Base-by-base conservation (phyloP, 1,284 basidiomycete species). In the Sanguinoderma infundibulare region DNA sequence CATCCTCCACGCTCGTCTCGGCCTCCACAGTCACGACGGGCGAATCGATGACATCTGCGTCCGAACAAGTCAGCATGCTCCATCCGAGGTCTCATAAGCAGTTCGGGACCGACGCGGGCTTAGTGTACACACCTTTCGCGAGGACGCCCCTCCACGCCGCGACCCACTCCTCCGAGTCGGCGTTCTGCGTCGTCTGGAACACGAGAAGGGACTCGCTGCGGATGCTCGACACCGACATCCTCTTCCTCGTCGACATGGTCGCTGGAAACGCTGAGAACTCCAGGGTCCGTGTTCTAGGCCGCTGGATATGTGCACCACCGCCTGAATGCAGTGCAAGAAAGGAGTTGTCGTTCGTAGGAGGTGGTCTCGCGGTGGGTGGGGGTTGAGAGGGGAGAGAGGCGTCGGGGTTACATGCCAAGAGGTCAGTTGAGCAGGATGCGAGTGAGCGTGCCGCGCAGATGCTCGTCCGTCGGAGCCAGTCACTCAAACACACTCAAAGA, bases 1-100 rank as follows among this genome's bases (percentile, higher is more conserved):
- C 91, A 46, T 90, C 87, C 71, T 93, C 91, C 14, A 93, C 91
- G 51, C 82, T 87, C 3, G 81, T 85, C 42, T 89, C 84, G 14
- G 83, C 83, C 58, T 89, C 87, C 9, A 93, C 81, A 22, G 78
- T 75, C 22, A 89, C 81, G 50, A 92, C 80, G 2, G 81, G 82
- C 36, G 81, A 82, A 70, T 91, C 89, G 64, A 90, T 85, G 30
- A 91, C 77, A 72, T 90, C 87, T 91, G 64, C 24, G 2, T 14
- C 36, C 39, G 24, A 56, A 12, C 24, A 20, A 15, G 14, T 49
- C 15, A 39, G 32, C 51, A 26, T 17, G 32, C 36, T 24, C 15
- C 2, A 34, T 42, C 14, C 53, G 20, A 30, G 28, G 22, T 15
- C 17, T 52, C 49, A 24, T 42, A n/a, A 26, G 28, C 46, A n/a